Evolutionary conservation across 371 early-diverging fungal genomes (phyloP).

Genomic region (Choanephora cucurbitarum): DNA sequence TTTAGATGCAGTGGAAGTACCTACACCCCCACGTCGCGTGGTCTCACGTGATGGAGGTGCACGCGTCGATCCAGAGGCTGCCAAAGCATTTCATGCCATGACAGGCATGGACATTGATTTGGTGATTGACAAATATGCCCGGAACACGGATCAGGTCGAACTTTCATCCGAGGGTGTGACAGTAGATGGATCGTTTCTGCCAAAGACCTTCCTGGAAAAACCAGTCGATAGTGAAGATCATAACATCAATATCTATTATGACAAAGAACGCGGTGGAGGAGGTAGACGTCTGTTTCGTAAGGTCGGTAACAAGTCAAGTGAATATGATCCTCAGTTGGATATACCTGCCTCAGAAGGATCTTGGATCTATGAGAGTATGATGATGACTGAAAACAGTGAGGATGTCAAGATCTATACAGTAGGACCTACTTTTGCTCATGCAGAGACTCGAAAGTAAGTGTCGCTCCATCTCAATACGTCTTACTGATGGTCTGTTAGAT

Average conservation of each 20-base stretch:
- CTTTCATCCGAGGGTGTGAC: slow-evolving; percentile 68
- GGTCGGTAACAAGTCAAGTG: slow-evolving; percentile 95
- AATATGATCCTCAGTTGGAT: slow-evolving; percentile 74
- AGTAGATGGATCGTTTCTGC: slow-evolving; percentile 66
- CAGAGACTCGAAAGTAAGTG: slow-evolving; percentile 94
- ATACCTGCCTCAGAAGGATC: slow-evolving; percentile 80
- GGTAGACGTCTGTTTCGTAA: slow-evolving; percentile 95
- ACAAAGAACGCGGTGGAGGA: slow-evolving; percentile 82
- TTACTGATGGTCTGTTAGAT: slow-evolving; percentile 45
- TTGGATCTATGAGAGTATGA: slow-evolving; percentile 94
- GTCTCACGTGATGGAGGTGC: slow-evolving; percentile 79
- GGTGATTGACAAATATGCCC: slow-evolving; percentile 24
- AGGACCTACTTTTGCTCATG: slow-evolving; percentile 89
- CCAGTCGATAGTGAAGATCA: slow-evolving; percentile 97
- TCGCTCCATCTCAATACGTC: too few species aligned
- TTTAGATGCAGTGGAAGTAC: slow-evolving; percentile 82
- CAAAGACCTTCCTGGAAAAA: slow-evolving; percentile 98
- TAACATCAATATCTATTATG: slow-evolving; percentile 96
- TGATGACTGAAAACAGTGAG: slow-evolving; percentile 91
- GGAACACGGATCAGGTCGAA: slow-evolving; percentile 23
- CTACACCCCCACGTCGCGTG: slow-evolving; percentile 85
- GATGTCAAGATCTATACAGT: slow-evolving; percentile 98
- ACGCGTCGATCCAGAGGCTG: slow-evolving; percentile 41
- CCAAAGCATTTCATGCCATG: slow-evolving; percentile 36
- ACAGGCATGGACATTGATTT: slow-evolving; percentile 58